A percentile compares a stretch with the other conserved stretches of the same genome.
Conservation (phyloP, 371 early-diverging fungal genomes). For the Coemansia sp. region DNA sequence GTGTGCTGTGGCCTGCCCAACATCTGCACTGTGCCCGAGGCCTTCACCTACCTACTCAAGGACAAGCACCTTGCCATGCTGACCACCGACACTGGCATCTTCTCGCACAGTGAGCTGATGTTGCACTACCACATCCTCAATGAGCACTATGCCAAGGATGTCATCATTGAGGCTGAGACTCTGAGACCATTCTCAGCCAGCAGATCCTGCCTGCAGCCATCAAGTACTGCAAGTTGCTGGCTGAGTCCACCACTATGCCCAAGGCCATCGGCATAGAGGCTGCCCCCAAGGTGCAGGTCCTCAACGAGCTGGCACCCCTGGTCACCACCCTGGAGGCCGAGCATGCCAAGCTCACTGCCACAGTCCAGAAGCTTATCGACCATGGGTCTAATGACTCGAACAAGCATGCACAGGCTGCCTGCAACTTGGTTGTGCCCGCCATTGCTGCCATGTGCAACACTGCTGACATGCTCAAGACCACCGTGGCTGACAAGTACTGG, state of each 20-base stretch:
- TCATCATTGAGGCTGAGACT: slow-evolving; percentile 94
- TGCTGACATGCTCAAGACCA: slow-evolving; percentile 78
- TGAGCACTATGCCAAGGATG: slow-evolving; percentile 95
- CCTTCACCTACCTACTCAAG: slow-evolving; percentile 77
- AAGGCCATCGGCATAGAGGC: slow-evolving; percentile 60
- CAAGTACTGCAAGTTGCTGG: slow-evolving; percentile 83
- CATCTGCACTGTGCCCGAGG: slow-evolving; percentile 83
- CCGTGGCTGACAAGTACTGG: slow-evolving; percentile 89
- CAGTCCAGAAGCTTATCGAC: too few relatives aligned
- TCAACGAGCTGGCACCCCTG: slow-evolving; percentile 69
- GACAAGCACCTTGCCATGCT: slow-evolving; percentile 76
- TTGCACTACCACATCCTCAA: slow-evolving; percentile 93
- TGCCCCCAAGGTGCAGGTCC: slow-evolving; percentile 68
- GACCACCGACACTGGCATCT: slow-evolving; percentile 73
- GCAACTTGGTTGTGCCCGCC: slow-evolving; percentile 62
- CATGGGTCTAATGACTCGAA: slow-evolving; percentile 27
- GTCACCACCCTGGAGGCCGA: slow-evolving; percentile 61
- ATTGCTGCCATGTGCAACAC: slow-evolving; percentile 72
- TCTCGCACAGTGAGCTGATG: slow-evolving; percentile 81
- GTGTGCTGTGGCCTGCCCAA: slow-evolving; percentile 90
- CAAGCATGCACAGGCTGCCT: slow-evolving; percentile 65
- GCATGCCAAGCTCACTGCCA: slow-evolving; percentile 23
- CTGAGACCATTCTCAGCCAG: slow-evolving; percentile 75
- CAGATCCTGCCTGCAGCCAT: slow-evolving; percentile 88
- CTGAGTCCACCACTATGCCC: slow-evolving; percentile 71